Evolutionary conservation across 106 monocot species (phyloP).

Genomic region (Iris macrosiphon): DNA sequence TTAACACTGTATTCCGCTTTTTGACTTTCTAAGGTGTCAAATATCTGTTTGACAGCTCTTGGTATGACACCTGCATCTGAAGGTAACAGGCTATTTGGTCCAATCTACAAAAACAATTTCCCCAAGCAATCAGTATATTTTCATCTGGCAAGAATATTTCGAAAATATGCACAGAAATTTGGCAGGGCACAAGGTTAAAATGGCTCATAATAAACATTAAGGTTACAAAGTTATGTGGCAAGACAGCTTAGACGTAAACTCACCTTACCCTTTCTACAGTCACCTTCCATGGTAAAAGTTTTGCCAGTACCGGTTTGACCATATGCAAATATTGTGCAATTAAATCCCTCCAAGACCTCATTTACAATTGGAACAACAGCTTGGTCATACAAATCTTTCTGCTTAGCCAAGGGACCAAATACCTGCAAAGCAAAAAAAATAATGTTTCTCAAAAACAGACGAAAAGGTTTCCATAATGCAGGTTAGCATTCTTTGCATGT

Average conservation of each 20-base stretch:
- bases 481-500: too few relatives aligned
- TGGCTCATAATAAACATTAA: neutral
- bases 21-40: conserved; percentile 92
- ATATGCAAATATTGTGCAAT: conserved; percentile 99
- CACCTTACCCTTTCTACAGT: conserved; percentile 77
- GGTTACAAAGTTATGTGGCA: too few relatives aligned
- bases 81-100: conserved; percentile 64
- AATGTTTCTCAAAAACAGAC: too few relatives aligned
- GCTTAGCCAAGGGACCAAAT: conserved; percentile 82
- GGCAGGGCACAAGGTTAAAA: too few relatives aligned
- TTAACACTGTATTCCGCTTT: conserved; percentile 99
- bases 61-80: conserved; percentile 93
- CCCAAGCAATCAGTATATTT: too few relatives aligned
- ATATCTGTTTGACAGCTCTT: conserved; percentile 95
- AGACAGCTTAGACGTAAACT: conserved; percentile 2
- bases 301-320: conserved; percentile 98
- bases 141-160: too few relatives aligned
- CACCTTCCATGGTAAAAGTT: conserved; percentile 99
- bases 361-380: conserved; percentile 98
- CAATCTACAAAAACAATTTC: conserved; percentile 46
- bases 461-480: too few relatives aligned
- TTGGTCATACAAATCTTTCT: conserved; percentile 88
- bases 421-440: too few relatives aligned
- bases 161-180: too few relatives aligned
- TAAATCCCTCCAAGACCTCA: conserved; percentile 96